A percentile compares a stretch with the other conserved stretches of the same genome.
Evolutionary conservation across 441 rosid genomes (phyloP).

Genomic region (Adansonia rubrostipa): DNA sequence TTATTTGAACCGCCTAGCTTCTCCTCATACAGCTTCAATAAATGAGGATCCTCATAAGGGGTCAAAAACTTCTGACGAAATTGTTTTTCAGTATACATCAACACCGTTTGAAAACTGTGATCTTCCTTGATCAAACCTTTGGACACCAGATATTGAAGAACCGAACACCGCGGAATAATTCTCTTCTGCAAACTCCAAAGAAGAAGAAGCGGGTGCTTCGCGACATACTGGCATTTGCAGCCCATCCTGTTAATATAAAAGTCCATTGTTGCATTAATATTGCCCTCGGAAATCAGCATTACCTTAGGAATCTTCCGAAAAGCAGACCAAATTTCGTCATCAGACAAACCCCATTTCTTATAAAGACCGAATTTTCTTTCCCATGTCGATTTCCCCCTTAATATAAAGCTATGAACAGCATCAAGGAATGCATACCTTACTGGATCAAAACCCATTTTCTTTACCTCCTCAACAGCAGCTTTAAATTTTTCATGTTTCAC

Average conservation of each 20-base stretch:
- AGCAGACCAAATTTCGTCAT: background rate
- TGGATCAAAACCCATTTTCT: too few relatives aligned
- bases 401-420: too few relatives aligned
- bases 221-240: background rate
- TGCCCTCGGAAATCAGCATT: constrained; percentile 21
- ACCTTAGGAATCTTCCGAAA: constrained; percentile 18
- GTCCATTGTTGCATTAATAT: constrained; percentile 20
- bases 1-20: background rate
- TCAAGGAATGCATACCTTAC: background rate
- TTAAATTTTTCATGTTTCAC: background rate
- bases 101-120: background rate
- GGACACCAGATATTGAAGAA: constrained; percentile 8
- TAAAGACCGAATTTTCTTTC: too few relatives aligned
- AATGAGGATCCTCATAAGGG: constrained; percentile 1
- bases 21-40: background rate
- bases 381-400: too few relatives aligned
- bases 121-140: constrained; percentile 3
- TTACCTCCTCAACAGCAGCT: background rate
- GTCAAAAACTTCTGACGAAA: constrained; percentile 25
- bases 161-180: constrained; percentile 25
- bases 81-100: background rate
- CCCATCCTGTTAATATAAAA: constrained; percentile 30
- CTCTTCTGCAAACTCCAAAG: constrained; percentile 24
- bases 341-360: too few relatives aligned
- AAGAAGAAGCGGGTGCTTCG: background rate